phyloP scores from a whole-genome alignment of 2,329 filamentous ascomycete species.

The Clonostachys rhizophaga region DNA sequence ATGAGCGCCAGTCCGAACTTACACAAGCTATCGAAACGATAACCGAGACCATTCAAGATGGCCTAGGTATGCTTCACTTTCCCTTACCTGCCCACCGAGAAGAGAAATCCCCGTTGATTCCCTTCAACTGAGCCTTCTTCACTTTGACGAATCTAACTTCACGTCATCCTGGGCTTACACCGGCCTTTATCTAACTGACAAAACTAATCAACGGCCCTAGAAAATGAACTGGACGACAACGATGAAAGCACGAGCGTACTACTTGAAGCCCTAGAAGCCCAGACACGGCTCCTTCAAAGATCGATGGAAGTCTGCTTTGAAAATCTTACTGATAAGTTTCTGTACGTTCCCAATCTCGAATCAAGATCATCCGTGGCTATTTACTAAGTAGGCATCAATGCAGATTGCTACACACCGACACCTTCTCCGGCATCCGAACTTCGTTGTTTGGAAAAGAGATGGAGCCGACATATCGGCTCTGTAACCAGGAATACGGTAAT shows the following conservation, averaged over 20 bases:
- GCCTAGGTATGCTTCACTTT: neutral
- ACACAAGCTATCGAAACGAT: neutral
- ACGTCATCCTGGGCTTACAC: no score
- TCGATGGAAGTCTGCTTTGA: conserved; percentile 17
- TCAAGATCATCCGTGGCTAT: neutral
- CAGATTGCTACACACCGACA: conserved; percentile 24
- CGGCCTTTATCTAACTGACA: no score
- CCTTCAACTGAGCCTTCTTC: neutral
- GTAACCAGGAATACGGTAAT: conserved; percentile 24
- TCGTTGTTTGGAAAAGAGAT: conserved; percentile 29
- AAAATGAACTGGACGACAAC: no score
- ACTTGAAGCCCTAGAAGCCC: neutral
- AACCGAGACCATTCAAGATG: neutral
- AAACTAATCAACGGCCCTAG: no score
- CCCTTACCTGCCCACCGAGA: neutral
- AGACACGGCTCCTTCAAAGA: conserved; percentile 12
- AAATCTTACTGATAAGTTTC: conserved; percentile 9
- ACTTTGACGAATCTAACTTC: no score
- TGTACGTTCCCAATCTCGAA: neutral
- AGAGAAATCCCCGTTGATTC: neutral
- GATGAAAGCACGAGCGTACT: no score
- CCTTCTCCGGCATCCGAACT: conserved; percentile 25
- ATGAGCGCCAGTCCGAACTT: conserved; percentile 1
- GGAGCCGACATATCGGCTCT: conserved; percentile 22
- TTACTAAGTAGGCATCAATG: neutral